Evolutionary conservation across 106 monocot species (phyloP).

Genomic region (Allium cepa): DNA sequence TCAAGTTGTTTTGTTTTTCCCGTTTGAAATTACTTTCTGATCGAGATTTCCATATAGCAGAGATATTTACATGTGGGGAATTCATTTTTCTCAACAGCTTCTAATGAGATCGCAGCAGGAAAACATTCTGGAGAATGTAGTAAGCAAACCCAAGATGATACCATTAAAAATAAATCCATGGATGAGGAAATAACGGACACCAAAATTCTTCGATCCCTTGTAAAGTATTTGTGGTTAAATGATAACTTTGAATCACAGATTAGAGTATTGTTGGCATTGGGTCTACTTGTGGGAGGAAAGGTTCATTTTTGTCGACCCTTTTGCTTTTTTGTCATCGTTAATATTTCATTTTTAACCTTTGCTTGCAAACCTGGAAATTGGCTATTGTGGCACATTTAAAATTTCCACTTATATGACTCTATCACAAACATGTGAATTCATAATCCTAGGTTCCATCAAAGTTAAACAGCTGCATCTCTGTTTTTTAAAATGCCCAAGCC

Average conservation of each 20-base stretch:
- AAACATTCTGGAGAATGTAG: constrained; percentile 17
- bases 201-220: constrained; percentile 50
- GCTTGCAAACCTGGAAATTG: no score
- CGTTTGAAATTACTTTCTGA: background rate
- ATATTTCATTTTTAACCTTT: no score
- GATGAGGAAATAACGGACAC: constrained; percentile 64
- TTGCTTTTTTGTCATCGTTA: no score
- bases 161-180: constrained; percentile 13
- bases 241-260: constrained; percentile 74
- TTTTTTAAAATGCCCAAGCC: no score
- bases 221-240: constrained; percentile 67
- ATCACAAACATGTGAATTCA: no score
- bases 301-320: no score
- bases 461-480: no score
- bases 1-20: background rate
- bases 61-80: constrained; percentile 26
- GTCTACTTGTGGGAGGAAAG: constrained; percentile 85
- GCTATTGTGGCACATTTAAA: no score
- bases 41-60: constrained; percentile 12
- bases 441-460: no score
- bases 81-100: constrained; percentile 63
- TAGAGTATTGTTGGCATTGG: constrained; percentile 56
- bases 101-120: constrained; percentile 16
- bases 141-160: constrained; percentile 27
- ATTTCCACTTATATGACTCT: no score